Base-by-base conservation (phyloP, 1,284 basidiomycete genomes). In the Cryptococcus jaspeensis region DNA sequence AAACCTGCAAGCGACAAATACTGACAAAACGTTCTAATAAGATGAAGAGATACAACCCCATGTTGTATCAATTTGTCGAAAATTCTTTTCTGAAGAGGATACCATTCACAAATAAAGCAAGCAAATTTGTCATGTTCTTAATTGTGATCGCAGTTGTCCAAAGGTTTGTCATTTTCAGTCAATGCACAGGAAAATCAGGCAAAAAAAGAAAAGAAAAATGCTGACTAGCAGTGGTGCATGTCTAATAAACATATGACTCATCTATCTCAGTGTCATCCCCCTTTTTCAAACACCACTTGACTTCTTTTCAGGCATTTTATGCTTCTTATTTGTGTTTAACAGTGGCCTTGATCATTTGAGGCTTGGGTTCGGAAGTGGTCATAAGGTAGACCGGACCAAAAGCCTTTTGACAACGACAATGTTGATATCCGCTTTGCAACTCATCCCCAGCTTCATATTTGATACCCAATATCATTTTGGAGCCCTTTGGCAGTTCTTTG, bases 401-500 rank as follows among this genome's bases (percentile, higher is more conserved):
- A 56, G 61, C 8, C 50, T 67, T 32, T 40, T 73, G 11, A 64
- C 63, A 1, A 47, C 50, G 1, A 62, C 63, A 22, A 35, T 71
- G 15, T 12, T 71, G 15, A 42, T 58, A 5, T 70, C 68, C n/a
- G 47, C 62, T 3, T 18, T 65, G 40, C 60, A 70, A n/a, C 53
- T 70, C 2, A 55, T 71, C 40, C 69, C 71, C 5, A 48, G 52
- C 9, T 63, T 69, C 49, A 40, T 70, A 12, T 66, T 70, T 44
- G 64, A 71, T 40, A 62, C 65, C 35, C 50, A 59, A 3, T 65
- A 66, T 39, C 67, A 71, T 53, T 67, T 73, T 45, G 71, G 71
- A 11, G 67, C 71, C 4, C 48, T 73, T 41, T 73, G 69, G 69
- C 49, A 50, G 8, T 70, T 73, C 56, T 58, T 66, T 45, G 37